Conservation (phyloP, 2,329 filamentous ascomycete species). For the Lachnellula suecica region DNA sequence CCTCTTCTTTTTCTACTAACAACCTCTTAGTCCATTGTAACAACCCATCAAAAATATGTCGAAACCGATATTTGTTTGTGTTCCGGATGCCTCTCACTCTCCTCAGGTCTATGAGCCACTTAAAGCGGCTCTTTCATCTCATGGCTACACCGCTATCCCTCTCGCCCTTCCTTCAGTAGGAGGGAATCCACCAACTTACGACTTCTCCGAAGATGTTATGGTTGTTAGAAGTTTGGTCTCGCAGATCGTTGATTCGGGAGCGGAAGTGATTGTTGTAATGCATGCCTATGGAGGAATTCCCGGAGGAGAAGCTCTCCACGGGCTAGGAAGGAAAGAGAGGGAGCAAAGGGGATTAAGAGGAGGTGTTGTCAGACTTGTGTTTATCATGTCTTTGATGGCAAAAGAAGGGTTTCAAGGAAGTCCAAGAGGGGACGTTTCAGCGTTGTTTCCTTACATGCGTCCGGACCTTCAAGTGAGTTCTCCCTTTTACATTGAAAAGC, state of each 20-base stretch:
- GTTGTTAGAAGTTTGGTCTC: constrained; percentile 34
- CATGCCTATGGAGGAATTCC: constrained; percentile 27
- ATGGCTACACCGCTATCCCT: constrained; percentile 32
- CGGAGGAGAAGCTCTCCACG: constrained; percentile 26
- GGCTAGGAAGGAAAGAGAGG: constrained; percentile 24
- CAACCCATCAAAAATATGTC: constrained; percentile 18
- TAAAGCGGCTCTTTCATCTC: constrained; percentile 31
- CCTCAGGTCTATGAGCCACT: constrained; percentile 37
- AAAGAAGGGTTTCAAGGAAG: constrained; percentile 18
- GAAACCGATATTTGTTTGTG: constrained; percentile 38
- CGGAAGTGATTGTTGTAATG: constrained; percentile 28
- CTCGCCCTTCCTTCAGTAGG: constrained; percentile 37
- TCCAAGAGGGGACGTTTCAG: constrained; percentile 23
- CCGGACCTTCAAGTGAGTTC: constrained; percentile 34
- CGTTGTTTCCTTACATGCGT: constrained; percentile 34
- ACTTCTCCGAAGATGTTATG: constrained; percentile 39
- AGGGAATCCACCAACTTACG: constrained; percentile 31
- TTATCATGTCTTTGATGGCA: constrained; percentile 38
- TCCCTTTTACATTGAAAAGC: background rate
- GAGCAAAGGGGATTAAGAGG: constrained; percentile 18
- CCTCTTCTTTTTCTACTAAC: background rate
- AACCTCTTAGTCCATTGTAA: background rate
- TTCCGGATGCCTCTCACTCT: constrained; percentile 40
- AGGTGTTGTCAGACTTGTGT: constrained; percentile 35
- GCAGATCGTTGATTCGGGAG: constrained; percentile 33